Base-by-base conservation (phyloP, 2,329 filamentous ascomycete genomes). In the Penicillium aurantiogriseum region DNA sequence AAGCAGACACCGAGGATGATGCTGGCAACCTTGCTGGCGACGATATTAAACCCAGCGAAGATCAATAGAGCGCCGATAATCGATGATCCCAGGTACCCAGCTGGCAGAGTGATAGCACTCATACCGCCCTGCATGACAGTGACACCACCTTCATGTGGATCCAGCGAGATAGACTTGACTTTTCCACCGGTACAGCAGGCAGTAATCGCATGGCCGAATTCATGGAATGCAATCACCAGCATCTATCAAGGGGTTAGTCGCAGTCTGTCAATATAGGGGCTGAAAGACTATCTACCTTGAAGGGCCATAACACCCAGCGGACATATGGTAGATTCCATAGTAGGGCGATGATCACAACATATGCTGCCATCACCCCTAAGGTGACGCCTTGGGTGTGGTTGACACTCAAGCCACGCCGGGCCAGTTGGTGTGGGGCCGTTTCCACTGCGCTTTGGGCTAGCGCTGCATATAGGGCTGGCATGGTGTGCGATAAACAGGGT, bases 201-300 rank as follows among this genome's bases (percentile, higher is more conserved):
- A 1, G 85, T 85, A 66, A 91, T 83, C 48, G 89, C 89, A 74
- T 92, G 89, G 13, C 88, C 85, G 68, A 92, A 83, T 67, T 92
- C 89, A 75, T 92, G 89, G 73, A 92, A 92, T 38, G 89, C 89
- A 62, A 92, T 92, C 51, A 90, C 88, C 21, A 92, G 82, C 89
- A 92, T 91, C 86, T 89, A 5, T 27, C 3, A 3, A 11, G 5
- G 27, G 9, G 29, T 66, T 40, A 60, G 38, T 43, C 40, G 8
- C 19, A n/a, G 25, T 39, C 4, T 8, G 40, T 43, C 21, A 31
- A 42, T 11, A 21, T 44, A 4, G 5, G 21, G 21, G n/a, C 2
- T 13, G 5, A n/a, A 35, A 50, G 29, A 23, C 0, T 33, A 59
- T 71, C 63, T 71, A 89, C 87, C 78, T 92, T 92, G 79, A 92